Percentiles rank a stretch among this genome's conserved stretches.
These are phyloP conservation scores for Penicillium coffeae DNA, from an alignment of 495 filamentous ascomycete genomes.

Conservation along the genomic window DNA sequence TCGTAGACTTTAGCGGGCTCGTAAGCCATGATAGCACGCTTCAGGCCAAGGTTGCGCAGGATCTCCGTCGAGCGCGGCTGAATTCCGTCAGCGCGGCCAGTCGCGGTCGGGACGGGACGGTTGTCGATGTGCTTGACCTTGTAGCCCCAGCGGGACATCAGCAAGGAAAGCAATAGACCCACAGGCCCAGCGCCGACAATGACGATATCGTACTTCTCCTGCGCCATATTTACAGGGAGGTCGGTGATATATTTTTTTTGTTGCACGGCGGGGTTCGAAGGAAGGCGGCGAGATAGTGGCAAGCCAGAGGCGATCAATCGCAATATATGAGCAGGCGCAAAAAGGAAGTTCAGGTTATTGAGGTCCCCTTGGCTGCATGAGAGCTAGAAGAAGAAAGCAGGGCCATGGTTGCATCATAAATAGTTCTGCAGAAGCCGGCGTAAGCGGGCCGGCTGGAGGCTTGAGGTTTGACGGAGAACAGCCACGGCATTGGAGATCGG, in stretches of 20 bases:
- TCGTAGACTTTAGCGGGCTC: slow-evolving; percentile 64
- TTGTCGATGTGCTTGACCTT: slow-evolving; percentile 68
- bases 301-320: not conserved
- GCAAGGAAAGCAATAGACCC: slow-evolving; percentile 80
- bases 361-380: slow-evolving; percentile 7
- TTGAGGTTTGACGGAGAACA: slow-evolving; percentile 26
- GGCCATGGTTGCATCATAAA: slow-evolving; percentile 30
- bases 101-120: slow-evolving; percentile 57
- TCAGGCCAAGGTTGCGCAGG: slow-evolving; percentile 61
- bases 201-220: slow-evolving; percentile 65
- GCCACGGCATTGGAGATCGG: slow-evolving; percentile 43
- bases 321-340: not conserved
- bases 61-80: slow-evolving; percentile 68
- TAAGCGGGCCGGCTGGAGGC: slow-evolving; percentile 20
- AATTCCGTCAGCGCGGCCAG: slow-evolving; percentile 74
- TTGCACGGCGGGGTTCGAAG: not conserved
- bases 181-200: slow-evolving; percentile 90
- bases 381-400: slow-evolving; percentile 9
- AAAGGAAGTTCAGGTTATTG: not conserved
- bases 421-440: slow-evolving; percentile 23
- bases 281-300: not conserved
- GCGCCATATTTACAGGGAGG: slow-evolving; percentile 30
- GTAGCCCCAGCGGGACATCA: slow-evolving; percentile 66
- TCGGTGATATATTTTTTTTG: not conserved
- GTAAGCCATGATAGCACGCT: slow-evolving; percentile 60